Conservation (phyloP, 2,329 filamentous ascomycete species). For the Lachnum nothofagi region DNA sequence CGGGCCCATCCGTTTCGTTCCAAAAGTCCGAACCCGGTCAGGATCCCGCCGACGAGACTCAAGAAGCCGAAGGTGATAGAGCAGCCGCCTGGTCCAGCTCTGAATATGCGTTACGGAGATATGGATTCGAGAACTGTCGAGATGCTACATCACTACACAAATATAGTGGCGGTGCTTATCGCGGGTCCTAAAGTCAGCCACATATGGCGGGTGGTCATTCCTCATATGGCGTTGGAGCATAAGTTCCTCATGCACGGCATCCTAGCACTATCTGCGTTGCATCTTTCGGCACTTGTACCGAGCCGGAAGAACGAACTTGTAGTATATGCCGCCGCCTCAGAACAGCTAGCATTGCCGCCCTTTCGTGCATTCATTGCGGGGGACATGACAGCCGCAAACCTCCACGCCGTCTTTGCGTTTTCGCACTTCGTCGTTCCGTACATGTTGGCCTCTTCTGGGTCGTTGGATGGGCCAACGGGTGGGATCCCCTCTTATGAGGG, state of each 20-base stretch:
- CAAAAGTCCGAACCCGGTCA: too few relatives aligned
- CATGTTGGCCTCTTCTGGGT: conserved; percentile 9
- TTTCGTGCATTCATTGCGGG: conserved; percentile 5
- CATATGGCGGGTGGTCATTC: conserved; percentile 12
- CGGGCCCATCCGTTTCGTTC: not conserved
- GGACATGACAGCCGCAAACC: not conserved
- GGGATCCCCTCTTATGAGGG: conserved; percentile 8
- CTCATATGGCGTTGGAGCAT: conserved; percentile 14
- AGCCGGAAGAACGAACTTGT: conserved; percentile 5
- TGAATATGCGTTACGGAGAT: not conserved
- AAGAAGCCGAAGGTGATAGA: not conserved
- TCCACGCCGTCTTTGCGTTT: conserved; percentile 18
- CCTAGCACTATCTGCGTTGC: conserved; percentile 28
- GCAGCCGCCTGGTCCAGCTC: not conserved
- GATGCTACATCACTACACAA: conserved; percentile 11
- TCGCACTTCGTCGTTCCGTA: conserved; percentile 17
- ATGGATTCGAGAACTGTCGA: conserved; percentile 1
- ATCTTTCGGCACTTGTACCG: conserved; percentile 24
- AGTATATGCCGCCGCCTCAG: conserved; percentile 2
- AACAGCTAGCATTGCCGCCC: conserved; percentile 10
- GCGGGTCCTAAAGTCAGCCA: not conserved
- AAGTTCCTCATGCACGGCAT: conserved; percentile 20
- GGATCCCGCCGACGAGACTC: not conserved
- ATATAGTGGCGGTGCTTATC: conserved; percentile 1
- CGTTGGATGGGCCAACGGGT: conserved; percentile 1